A percentile compares a stretch with the other conserved stretches of the same genome.
phyloP scores from a whole-genome alignment of 305 asterid genomes.

The Solanum hybrid region DNA sequence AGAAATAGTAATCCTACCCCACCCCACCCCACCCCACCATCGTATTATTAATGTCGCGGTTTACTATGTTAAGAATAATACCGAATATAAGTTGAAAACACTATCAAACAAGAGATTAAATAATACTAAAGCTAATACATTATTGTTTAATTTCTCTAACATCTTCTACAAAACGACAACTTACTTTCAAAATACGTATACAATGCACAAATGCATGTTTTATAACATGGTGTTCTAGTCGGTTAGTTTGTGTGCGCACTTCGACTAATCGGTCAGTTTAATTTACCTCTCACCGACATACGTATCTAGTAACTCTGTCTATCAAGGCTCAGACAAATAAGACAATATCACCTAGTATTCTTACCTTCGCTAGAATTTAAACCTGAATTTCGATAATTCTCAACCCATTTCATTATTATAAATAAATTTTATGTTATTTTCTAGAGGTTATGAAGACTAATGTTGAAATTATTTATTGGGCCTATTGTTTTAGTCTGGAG shows the following conservation, averaged over 20 bases:
- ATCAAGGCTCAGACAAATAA: rapidly evolving
- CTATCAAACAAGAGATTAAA: background rate
- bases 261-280: background rate
- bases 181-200: background rate
- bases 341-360: background rate
- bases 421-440: background rate
- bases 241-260: background rate
- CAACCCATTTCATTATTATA: background rate
- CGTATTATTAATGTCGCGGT: background rate
- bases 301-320: background rate
- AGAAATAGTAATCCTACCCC: background rate
- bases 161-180: rapidly evolving
- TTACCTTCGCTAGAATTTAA: background rate
- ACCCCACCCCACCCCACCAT: background rate
- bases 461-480: background rate
- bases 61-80: background rate
- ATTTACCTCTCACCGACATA: background rate
- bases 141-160: background rate
- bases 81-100: background rate
- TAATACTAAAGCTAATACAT: background rate
- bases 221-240: background rate
- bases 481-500: constrained; percentile 27
- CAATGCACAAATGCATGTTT: background rate
- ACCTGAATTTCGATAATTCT: background rate
- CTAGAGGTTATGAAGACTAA: background rate